These are phyloP conservation scores for Mytilinidion resinicola DNA, from an alignment of 495 filamentous ascomycete genomes.

Conservation along the genomic window DNA sequence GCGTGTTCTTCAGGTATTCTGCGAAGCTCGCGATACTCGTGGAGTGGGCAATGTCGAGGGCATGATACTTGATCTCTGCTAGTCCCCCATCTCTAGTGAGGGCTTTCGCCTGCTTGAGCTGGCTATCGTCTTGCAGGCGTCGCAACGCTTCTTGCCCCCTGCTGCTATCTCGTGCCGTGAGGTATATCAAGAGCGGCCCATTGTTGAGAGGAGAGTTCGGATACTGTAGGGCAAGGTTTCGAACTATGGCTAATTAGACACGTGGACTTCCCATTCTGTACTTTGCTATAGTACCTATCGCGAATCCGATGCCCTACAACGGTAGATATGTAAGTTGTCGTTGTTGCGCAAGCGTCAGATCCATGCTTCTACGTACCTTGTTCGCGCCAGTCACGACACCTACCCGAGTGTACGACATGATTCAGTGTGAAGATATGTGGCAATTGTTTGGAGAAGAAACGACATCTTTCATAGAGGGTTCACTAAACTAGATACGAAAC, in stretches of 20 bases:
- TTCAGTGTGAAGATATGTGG: not conserved
- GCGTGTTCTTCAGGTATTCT: slow-evolving; percentile 38
- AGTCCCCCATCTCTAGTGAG: slow-evolving; percentile 40
- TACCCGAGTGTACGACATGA: slow-evolving; percentile 30
- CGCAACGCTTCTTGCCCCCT: slow-evolving; percentile 42
- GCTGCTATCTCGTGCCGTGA: slow-evolving; percentile 42
- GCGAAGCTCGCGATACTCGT: slow-evolving; percentile 39
- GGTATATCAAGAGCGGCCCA: slow-evolving; percentile 45
- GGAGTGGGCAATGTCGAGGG: slow-evolving; percentile 41
- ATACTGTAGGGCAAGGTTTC: slow-evolving; percentile 43
- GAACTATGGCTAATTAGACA: slow-evolving; percentile 25
- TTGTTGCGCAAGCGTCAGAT: too few species aligned
- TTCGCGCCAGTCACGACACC: slow-evolving; percentile 43
- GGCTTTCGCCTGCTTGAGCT: slow-evolving; percentile 40
- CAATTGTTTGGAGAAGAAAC: too few species aligned
- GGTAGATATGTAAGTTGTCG: slow-evolving; percentile 14
- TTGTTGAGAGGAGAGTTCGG: slow-evolving; percentile 41
- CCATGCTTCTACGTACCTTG: slow-evolving; percentile 24
- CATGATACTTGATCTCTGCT: slow-evolving; percentile 38
- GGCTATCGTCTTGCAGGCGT: slow-evolving; percentile 35
- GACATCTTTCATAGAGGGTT: too few species aligned
- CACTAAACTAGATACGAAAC: too few species aligned
- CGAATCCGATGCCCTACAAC: slow-evolving; percentile 25
- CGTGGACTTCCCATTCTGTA: too few species aligned
- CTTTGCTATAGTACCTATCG: slow-evolving; percentile 15